Evolutionary conservation across 495 filamentous ascomycete species (phyloP).

Genomic region (Aspergillus panamensis): DNA sequence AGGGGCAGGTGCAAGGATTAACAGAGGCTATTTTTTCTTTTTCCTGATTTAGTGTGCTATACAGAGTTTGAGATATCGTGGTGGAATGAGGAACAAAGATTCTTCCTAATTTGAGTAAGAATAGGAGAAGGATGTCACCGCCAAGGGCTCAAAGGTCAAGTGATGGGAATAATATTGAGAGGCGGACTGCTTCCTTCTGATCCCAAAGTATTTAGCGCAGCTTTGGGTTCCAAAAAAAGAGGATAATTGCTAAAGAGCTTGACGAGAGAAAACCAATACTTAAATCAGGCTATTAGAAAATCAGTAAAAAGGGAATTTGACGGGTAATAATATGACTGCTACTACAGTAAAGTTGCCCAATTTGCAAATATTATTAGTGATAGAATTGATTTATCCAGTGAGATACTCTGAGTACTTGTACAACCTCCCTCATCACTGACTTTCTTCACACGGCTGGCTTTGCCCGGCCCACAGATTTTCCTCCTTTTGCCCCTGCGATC

Average conservation of each 20-base stretch:
- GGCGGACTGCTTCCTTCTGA: too few species aligned
- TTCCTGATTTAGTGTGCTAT: background rate
- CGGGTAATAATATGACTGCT: background rate
- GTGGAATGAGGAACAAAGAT: too few species aligned
- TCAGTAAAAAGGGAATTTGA: too few species aligned
- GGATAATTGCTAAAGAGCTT: too few species aligned
- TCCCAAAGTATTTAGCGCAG: too few species aligned
- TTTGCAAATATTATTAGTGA: background rate
- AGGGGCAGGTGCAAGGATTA: background rate
- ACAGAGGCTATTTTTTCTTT: background rate
- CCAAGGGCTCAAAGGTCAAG: too few species aligned
- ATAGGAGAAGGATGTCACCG: too few species aligned
- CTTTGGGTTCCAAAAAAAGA: too few species aligned
- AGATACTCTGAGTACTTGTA: constrained; percentile 2
- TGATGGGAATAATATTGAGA: too few species aligned
- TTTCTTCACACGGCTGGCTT: constrained; percentile 13
- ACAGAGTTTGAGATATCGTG: background rate
- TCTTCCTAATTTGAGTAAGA: too few species aligned
- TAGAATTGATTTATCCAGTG: background rate
- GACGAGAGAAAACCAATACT: too few species aligned
- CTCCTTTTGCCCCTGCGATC: constrained; percentile 16
- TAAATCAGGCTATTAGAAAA: too few species aligned
- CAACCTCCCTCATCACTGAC: constrained; percentile 3
- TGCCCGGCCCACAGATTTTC: constrained; percentile 20
- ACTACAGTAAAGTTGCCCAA: background rate